Evolutionary conservation across 805 yeast species (phyloP), one percentile per base, ranked within the genome.

Genomic region (Ogataea paradorogensis): DNA sequence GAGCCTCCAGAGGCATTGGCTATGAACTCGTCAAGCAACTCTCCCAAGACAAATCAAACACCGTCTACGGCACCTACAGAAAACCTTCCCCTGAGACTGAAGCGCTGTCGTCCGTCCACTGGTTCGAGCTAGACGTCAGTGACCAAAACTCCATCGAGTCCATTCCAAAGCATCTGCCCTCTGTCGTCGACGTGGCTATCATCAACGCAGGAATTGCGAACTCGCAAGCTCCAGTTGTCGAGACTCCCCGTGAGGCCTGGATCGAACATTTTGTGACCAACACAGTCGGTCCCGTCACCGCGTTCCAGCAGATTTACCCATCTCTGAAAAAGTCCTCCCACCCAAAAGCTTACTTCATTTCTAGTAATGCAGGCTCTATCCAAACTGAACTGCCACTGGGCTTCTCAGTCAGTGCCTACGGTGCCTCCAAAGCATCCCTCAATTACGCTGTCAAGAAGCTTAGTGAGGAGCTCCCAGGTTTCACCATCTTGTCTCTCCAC

Each of bases 1-100:
- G 76, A 10, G 69, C 69, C 18, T 65, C 69, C 16, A 56, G 69
- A 40, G 74, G 74, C 5, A 63, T 70, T 35, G 75, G 75, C 5
- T 55, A 56, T n/a, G 57, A 53, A 1, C 47, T 69, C 6, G 61
- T 53, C 3, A 54, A 59, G 30, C 50, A 51, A 26, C 45, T 67
- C 16, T 48, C 59, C 22, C 36, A 41, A 7, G 40, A 49, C 9
- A 33, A 55, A 22, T 31, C 46, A 9, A 54, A 49, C 35, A 15
- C 30, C 4, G 59, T 63, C 11, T 43, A 61, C 28, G 61, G 59
- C 1, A 14, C 45, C 27, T 27, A 39, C 4, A 25, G 42, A n/a
- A 24, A n/a, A 5, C 4, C 26, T 8, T n/a, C 13, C 8, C 20
- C 53, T 13, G 48, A 48, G 29, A 43, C 52, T 35, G 36, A 46